Percentiles rank a stretch among this genome's conserved stretches.
Conservation (phyloP, 306 rosid species). For the Rosa rugosa region DNA sequence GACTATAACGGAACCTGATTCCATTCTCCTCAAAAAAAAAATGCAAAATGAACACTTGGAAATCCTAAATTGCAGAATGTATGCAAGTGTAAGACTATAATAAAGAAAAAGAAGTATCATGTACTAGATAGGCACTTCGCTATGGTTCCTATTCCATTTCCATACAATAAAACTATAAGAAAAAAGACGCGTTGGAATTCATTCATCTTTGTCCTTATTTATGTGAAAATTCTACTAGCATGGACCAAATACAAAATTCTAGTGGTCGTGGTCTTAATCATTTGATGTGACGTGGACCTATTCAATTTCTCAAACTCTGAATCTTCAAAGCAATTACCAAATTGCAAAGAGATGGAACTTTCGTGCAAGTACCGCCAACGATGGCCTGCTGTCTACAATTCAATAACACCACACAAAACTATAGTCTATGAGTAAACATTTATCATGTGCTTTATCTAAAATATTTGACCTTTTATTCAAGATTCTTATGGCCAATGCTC, state of each 20-base stretch:
- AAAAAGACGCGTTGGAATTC: background rate
- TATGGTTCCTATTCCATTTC: too few species aligned
- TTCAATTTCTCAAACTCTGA: background rate
- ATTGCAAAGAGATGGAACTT: background rate
- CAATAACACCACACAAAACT: background rate
- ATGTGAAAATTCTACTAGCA: background rate
- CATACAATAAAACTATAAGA: too few species aligned
- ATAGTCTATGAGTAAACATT: background rate
- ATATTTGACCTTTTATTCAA: background rate
- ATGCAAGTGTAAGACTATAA: too few species aligned
- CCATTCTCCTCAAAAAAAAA: too few species aligned
- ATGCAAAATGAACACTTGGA: too few species aligned
- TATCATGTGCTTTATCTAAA: background rate
- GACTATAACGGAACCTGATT: too few species aligned
- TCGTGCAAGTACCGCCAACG: background rate
- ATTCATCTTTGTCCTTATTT: background rate
- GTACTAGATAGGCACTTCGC: too few species aligned
- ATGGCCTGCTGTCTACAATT: background rate
- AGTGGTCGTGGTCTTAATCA: too few species aligned
- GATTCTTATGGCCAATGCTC: background rate
- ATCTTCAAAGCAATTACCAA: background rate
- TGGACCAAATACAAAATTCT: background rate
- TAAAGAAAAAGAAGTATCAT: too few species aligned
- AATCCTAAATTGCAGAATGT: too few species aligned
- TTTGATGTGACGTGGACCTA: background rate